phyloP scores from a whole-genome alignment of 345 rosid genomes.

The Psidium guajava region DNA sequence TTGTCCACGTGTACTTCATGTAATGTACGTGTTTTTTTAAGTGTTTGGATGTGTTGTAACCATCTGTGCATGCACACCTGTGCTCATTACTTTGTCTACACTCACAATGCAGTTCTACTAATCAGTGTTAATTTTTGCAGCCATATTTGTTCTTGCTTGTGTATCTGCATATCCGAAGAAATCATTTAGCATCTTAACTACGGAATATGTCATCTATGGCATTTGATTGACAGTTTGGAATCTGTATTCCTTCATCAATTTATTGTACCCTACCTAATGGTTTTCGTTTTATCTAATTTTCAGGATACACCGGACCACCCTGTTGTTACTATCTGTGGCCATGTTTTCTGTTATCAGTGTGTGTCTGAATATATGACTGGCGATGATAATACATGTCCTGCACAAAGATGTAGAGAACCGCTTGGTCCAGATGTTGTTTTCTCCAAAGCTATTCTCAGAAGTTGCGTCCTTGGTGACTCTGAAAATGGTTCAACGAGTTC shows the following conservation, averaged over 20 bases:
- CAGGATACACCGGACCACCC: conserved; percentile 95
- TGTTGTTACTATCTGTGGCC: conserved; percentile 79
- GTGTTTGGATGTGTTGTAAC: neutral
- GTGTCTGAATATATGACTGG: conserved; percentile 67
- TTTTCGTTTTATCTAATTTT: conserved; percentile 12
- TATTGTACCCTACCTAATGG: neutral
- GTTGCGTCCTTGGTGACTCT: conserved; percentile 28
- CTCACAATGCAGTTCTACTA: neutral
- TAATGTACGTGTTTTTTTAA: conserved; percentile 39
- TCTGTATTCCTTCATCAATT: neutral
- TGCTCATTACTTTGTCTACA: neutral
- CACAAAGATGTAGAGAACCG: conserved; percentile 47
- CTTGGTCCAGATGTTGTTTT: conserved; percentile 67
- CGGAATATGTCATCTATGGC: neutral
- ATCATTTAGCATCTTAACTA: neutral
- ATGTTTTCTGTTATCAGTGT: conserved; percentile 86
- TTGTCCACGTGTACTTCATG: conserved; percentile 56
- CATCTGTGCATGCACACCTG: neutral
- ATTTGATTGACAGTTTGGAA: neutral
- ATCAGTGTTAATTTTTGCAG: neutral
- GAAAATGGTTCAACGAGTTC: conserved; percentile 25
- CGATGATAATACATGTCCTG: conserved; percentile 82
- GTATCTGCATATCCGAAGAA: neutral
- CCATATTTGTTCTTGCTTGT: neutral
- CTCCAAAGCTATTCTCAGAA: conserved; percentile 61